Percentiles rank a stretch among this genome's conserved stretches.
phyloP scores from a whole-genome alignment of 176 grass and related monocot genomes.

The Oryza longistaminata region DNA sequence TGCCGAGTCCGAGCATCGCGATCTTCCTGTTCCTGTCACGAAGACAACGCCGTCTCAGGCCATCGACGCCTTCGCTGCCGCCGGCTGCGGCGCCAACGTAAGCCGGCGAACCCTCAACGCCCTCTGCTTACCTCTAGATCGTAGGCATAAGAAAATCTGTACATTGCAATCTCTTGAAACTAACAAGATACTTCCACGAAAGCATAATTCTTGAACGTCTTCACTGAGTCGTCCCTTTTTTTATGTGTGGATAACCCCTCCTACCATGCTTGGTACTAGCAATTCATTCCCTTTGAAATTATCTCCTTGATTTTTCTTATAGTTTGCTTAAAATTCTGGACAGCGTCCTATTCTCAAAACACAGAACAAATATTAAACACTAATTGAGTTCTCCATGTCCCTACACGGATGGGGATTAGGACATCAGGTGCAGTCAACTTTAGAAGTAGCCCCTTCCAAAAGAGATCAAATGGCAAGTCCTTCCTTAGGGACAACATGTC shows the following conservation, averaged over 20 bases:
- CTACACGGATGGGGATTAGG: background rate
- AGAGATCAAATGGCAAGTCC: background rate
- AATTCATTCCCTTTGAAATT: background rate
- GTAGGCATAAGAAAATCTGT: conserved; percentile 14
- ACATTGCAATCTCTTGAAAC: background rate
- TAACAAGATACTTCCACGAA: background rate
- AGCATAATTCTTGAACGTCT: background rate
- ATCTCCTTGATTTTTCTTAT: conserved; percentile 7
- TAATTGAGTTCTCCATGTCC: conserved; percentile 15
- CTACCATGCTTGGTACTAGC: background rate
- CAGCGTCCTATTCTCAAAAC: background rate
- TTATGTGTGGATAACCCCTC: background rate
- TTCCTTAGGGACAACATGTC: background rate
- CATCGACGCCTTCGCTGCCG: too few species aligned
- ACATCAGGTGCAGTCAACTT: background rate
- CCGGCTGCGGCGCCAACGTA: too few species aligned
- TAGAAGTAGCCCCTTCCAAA: background rate
- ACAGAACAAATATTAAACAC: background rate
- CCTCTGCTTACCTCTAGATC: background rate
- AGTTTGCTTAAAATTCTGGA: background rate
- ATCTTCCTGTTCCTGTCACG: too few species aligned
- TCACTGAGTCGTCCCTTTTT: background rate
- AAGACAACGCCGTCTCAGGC: too few species aligned
- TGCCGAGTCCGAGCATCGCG: too few species aligned
- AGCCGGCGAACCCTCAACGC: too few species aligned